Base-by-base conservation (phyloP, 352 stramenopile genomes). In the Phytophthora macrochlamydospora region DNA sequence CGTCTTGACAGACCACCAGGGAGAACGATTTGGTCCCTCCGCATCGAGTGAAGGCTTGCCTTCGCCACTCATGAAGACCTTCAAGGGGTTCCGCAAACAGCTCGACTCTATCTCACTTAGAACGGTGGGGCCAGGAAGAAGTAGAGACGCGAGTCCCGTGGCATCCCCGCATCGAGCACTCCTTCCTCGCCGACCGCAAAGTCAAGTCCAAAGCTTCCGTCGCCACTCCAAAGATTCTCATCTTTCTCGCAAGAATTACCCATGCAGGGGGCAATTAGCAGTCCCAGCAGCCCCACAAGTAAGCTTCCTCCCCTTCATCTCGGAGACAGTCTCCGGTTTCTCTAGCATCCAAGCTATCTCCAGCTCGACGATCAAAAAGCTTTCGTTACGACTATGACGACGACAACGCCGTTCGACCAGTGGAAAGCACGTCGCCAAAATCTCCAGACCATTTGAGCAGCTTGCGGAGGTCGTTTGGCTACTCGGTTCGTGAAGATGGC, bases 21-120 rank as follows among this genome's bases (percentile, higher is more conserved):
- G 40, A 51, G 62, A 62, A 31, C n/a, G 24, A 32, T 31, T 50
- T n/a, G 50, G 45, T 5, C 13, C 40, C 28, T n/a, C 37, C 48
- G n/a, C 50, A 61, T 18, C 51, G 40, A 37, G 66, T 13, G 29
- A 68, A 52, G 46, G 56, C 2, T 33, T 46, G 24, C 6, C 55
- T 8, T 59, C 71, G 11, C 69, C 80, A 2, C 59, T 88, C 35
- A 62, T 87, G 37, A 80, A 73, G 51, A 87, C 79, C 12, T 89
- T 91, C 68, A 89, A 87, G 62, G 79, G 59, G 35, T 88, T 89
- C 54, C 78, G 80, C n/a, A 80, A 79, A 7, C 71, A 85, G 9
- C 69, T 78, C 24, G 73, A 72, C 45, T 76, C 77, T 7, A 75
- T 79, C 24, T 65, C 71, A 9, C 60, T 75, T 18, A 59, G 51